Evolutionary conservation across 2,329 filamentous ascomycete genomes (phyloP).

Genomic region (Herpotrichia juniperi): DNA sequence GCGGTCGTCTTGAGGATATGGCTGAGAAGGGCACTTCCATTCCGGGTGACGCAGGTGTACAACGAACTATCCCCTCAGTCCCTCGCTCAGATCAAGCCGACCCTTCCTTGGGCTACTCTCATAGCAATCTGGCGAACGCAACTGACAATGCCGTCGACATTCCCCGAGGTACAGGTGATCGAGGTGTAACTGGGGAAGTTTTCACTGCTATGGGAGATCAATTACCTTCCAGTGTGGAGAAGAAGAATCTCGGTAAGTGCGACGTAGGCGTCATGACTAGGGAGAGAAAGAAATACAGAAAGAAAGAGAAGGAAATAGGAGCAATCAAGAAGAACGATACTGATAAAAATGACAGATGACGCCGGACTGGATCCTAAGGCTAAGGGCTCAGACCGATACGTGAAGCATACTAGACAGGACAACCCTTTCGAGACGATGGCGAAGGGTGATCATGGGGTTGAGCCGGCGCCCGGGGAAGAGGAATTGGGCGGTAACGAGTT

Average conservation of each 20-base stretch:
- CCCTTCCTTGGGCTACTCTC: conserved; percentile 32
- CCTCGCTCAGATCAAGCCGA: conserved; percentile 55
- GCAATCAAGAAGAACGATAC: background rate
- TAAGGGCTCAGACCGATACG: conserved; percentile 29
- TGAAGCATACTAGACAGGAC: conserved; percentile 27
- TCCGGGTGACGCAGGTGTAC: conserved; percentile 55
- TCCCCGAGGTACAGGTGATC: conserved; percentile 42
- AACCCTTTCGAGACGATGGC: conserved; percentile 22
- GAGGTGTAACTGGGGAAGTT: conserved; percentile 41
- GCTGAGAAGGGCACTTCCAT: conserved; percentile 43
- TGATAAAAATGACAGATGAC: conserved; percentile 16
- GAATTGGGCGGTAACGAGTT: conserved; percentile 29
- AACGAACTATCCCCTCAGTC: conserved; percentile 55
- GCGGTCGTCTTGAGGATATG: conserved; percentile 46
- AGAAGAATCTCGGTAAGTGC: conserved; percentile 32
- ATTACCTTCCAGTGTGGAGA: conserved; percentile 34
- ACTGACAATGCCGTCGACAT: conserved; percentile 58
- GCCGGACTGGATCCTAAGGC: conserved; percentile 24
- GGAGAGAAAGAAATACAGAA: no score
- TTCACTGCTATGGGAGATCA: conserved; percentile 43
- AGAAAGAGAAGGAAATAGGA: background rate
- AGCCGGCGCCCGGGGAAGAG: conserved; percentile 33
- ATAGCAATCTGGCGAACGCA: conserved; percentile 48
- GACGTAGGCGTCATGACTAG: background rate
- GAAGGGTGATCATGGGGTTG: conserved; percentile 23